Evolutionary conservation across 2,329 filamentous ascomycete genomes (phyloP).

Genomic region (Rhynchosporium graminicola): DNA sequence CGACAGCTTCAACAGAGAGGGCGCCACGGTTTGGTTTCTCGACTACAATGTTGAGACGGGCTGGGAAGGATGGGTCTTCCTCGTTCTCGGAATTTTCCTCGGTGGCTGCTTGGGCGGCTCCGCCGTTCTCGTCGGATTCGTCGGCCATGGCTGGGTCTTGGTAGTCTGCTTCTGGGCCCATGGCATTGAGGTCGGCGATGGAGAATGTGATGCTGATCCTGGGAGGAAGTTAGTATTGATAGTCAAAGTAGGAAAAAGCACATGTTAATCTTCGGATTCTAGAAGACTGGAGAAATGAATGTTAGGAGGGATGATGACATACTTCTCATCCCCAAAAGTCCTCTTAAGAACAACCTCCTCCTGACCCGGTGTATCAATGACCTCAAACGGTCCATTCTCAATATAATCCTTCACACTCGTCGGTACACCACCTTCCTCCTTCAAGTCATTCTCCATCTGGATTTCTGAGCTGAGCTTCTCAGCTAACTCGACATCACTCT

Average conservation of each 20-base stretch:
- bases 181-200: constrained; percentile 76
- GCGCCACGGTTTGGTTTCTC: constrained; percentile 86
- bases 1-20: constrained; percentile 81
- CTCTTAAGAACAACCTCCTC: constrained; percentile 86
- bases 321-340: constrained; percentile 87
- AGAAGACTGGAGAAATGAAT: neutral
- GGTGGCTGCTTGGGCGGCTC: constrained; percentile 55
- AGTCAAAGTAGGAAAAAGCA: neutral
- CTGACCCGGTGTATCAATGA: constrained; percentile 78
- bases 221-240: neutral
- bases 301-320: constrained; percentile 42
- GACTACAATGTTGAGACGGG: constrained; percentile 80
- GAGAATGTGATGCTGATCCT: constrained; percentile 82
- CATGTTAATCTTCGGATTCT: neutral
- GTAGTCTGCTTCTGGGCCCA: constrained; percentile 60
- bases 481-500: constrained; percentile 76
- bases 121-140: constrained; percentile 50
- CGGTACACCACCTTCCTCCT: constrained; percentile 69
- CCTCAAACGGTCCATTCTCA: constrained; percentile 80
- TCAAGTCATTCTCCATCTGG: constrained; percentile 77
- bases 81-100: constrained; percentile 51
- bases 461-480: constrained; percentile 86
- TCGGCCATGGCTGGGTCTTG: constrained; percentile 58
- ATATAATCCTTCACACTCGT: constrained; percentile 84
- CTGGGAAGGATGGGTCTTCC: constrained; percentile 67